Evolutionary conservation across 495 filamentous ascomycete species (phyloP).

Genomic region (Aspergillus diversus): DNA sequence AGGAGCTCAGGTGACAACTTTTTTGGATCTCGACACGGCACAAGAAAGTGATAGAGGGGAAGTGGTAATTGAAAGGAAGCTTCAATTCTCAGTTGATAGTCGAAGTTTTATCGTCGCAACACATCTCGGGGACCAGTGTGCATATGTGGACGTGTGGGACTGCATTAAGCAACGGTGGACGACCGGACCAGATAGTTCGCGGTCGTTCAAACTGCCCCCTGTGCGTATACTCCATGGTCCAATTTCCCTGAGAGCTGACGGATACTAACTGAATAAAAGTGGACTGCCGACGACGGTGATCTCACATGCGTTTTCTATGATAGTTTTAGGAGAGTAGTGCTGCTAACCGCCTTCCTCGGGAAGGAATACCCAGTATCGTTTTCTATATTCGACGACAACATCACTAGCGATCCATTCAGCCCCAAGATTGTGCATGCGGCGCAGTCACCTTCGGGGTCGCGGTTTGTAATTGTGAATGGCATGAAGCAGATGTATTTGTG

Average conservation of each 20-base stretch:
- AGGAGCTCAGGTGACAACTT: background rate
- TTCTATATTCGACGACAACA: constrained; percentile 19
- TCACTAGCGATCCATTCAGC: constrained; percentile 18
- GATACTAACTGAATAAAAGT: constrained; percentile 22
- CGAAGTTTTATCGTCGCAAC: constrained; percentile 30
- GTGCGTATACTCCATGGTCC: constrained; percentile 16
- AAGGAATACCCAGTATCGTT: constrained; percentile 30
- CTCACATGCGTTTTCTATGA: constrained; percentile 33
- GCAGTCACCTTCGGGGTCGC: constrained; percentile 29
- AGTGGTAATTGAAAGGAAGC: constrained; percentile 24
- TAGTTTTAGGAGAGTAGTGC: constrained; percentile 23
- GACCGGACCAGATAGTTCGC: constrained; percentile 21
- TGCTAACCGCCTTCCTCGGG: constrained; percentile 29
- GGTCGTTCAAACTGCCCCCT: constrained; percentile 27
- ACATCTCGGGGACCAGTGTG: constrained; percentile 24
- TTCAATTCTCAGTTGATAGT: constrained; percentile 30
- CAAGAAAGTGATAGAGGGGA: constrained; percentile 12
- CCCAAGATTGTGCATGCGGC: constrained; percentile 29
- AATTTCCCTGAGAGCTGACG: background rate
- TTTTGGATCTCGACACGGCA: background rate
- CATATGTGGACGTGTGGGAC: constrained; percentile 32
- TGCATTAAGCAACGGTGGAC: constrained; percentile 27
- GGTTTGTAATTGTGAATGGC: constrained; percentile 29
- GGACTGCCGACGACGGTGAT: constrained; percentile 27
- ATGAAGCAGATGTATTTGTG: constrained; percentile 31